Percentiles rank a stretch among this genome's conserved stretches.
These are phyloP conservation scores for Warburgia ugandensis DNA, from an alignment of 164 flowering plant genomes.

Conservation along the genomic window DNA sequence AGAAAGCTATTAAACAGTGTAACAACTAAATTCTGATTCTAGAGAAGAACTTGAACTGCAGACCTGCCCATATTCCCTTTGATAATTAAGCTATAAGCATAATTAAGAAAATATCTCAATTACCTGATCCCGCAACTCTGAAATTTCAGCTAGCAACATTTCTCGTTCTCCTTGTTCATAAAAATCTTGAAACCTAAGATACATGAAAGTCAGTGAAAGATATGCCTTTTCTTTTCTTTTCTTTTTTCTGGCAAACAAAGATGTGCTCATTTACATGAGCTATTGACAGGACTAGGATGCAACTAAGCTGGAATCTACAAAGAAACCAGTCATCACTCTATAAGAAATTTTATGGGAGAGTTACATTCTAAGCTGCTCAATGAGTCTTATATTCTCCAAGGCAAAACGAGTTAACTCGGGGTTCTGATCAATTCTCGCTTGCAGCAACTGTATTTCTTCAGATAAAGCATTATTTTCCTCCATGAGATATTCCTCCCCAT, in stretches of 20 bases:
- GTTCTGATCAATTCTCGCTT: conserved; percentile 42
- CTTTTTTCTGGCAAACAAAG: background rate
- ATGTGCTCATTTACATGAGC: background rate
- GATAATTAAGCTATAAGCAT: too few relatives aligned
- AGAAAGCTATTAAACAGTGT: too few relatives aligned
- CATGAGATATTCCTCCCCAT: conserved; percentile 49
- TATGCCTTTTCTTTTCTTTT: background rate
- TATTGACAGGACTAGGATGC: too few relatives aligned
- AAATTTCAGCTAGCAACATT: conserved; percentile 49
- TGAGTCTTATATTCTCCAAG: conserved; percentile 53
- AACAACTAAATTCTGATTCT: too few relatives aligned
- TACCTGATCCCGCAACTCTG: conserved; percentile 63
- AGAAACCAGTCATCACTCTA: conserved; percentile 1
- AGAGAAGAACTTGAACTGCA: too few relatives aligned
- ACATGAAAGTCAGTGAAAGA: conserved; percentile 1
- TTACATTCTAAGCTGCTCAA: conserved; percentile 58
- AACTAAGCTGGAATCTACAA: background rate
- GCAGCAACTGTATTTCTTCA: conserved; percentile 58
- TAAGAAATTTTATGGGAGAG: background rate
- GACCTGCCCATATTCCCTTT: too few relatives aligned
- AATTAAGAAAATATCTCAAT: background rate
- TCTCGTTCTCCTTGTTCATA: conserved; percentile 65
- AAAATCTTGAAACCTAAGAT: conserved; percentile 49
- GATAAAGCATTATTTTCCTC: conserved; percentile 56
- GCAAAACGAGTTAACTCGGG: conserved; percentile 59